Evolutionary conservation across 768 basidiomycete species (phyloP).

Genomic region (Pleurotus tuoliensis): DNA sequence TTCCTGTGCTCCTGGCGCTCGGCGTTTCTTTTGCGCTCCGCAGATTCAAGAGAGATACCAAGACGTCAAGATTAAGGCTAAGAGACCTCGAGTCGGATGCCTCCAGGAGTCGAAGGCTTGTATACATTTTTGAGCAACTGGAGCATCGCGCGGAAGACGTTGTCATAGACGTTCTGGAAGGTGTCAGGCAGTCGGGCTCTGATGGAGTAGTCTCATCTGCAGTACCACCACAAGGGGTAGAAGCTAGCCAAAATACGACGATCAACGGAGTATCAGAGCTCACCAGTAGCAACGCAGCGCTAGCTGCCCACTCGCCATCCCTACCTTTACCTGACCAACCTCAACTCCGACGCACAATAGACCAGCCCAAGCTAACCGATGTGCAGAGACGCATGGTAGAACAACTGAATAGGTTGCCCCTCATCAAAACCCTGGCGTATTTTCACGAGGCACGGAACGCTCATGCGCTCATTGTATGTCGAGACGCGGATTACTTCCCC

Average conservation of each 20-base stretch:
- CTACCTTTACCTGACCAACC: neutral
- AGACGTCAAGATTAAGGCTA: neutral
- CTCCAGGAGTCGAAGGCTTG: conserved; percentile 21
- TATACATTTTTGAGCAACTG: neutral
- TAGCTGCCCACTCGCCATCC: neutral
- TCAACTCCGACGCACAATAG: conserved; percentile 9
- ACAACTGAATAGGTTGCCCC: conserved; percentile 62
- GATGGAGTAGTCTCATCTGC: conserved; percentile 10
- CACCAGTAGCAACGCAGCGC: neutral
- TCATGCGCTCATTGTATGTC: conserved; percentile 66
- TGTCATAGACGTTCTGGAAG: conserved; percentile 5
- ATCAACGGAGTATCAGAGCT: neutral
- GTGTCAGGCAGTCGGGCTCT: conserved; percentile 23
- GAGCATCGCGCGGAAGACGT: neutral
- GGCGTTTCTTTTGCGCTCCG: conserved; percentile 2
- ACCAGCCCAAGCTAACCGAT: conserved; percentile 48
- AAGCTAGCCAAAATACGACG: neutral
- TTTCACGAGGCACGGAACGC: conserved; percentile 56
- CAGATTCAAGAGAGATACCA: conserved; percentile 4
- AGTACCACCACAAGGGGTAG: neutral
- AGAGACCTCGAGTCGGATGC: neutral
- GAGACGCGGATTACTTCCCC: conserved; percentile 59
- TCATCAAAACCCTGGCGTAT: conserved; percentile 67
- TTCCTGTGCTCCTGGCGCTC: neutral
- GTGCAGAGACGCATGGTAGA: conserved; percentile 53